Conservation (phyloP, 140 eudicot genomes). For the Erigeron philadelphicus region DNA sequence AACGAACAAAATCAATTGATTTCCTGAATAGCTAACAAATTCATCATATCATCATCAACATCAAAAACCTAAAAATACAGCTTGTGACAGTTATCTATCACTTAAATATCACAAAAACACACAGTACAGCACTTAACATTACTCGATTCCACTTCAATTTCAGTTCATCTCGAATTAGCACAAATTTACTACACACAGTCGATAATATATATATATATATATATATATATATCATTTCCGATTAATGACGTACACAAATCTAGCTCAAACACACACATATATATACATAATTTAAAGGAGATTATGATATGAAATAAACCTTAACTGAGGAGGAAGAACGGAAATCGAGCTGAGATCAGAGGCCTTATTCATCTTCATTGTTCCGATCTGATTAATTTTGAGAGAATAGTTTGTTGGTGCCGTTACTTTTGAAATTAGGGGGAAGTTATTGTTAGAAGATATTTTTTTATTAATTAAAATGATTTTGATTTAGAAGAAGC, state of each 20-base stretch:
- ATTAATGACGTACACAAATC: constrained; percentile 8
- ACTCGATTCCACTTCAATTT: constrained; percentile 17
- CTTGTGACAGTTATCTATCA: not conserved
- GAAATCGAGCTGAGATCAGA: constrained; percentile 85
- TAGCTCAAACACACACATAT: constrained; percentile 11
- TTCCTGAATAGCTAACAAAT: too few species aligned
- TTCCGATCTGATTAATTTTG: not conserved
- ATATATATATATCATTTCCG: not conserved
- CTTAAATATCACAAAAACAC: constrained; percentile 10
- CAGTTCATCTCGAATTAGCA: constrained; percentile 15
- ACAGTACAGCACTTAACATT: not conserved
- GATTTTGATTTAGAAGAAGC: too few species aligned
- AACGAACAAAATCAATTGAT: too few species aligned
- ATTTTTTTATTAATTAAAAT: too few species aligned
- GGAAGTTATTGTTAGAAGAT: too few species aligned
- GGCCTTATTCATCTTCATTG: constrained; percentile 82
- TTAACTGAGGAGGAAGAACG: constrained; percentile 83
- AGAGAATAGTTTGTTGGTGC: not conserved
- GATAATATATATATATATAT: not conserved
- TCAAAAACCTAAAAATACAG: not conserved
- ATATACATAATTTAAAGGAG: constrained; percentile 5
- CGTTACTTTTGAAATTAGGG: not conserved
- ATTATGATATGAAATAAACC: constrained; percentile 36
- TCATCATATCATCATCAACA: not conserved
- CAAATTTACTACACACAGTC: constrained; percentile 10